Evolutionary conservation across 2,329 filamentous ascomycete species (phyloP).

Genomic region (Pseudocercospora macadamiae): DNA sequence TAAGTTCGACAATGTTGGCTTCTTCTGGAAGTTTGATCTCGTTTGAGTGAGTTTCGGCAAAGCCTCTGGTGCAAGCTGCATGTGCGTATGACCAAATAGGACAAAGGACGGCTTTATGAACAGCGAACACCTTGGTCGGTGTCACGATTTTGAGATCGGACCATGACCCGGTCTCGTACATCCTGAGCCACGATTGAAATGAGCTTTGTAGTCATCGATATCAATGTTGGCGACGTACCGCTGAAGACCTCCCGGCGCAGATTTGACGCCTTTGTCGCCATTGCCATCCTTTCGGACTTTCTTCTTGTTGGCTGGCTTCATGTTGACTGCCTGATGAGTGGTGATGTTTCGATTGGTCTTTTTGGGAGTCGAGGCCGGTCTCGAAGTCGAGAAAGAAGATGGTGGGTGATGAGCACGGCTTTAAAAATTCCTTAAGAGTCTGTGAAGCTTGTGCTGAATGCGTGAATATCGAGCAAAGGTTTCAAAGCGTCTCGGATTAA

Average conservation of each 20-base stretch:
- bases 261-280: background rate
- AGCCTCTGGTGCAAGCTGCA: constrained; percentile 4
- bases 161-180: background rate
- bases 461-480: no score
- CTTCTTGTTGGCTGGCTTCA: background rate
- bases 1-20: background rate
- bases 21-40: background rate
- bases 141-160: background rate
- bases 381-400: no score
- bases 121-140: background rate
- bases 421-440: no score
- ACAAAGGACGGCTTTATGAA: background rate
- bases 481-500: no score
- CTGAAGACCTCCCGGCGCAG: background rate
- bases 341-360: no score
- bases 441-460: no score
- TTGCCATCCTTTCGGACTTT: background rate
- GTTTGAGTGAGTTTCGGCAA: background rate
- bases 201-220: background rate
- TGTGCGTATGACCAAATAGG: background rate
- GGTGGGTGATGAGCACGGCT: no score
- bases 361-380: no score
- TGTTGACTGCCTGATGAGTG: background rate
- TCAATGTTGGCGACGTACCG: background rate
- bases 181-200: background rate